Conservation (phyloP, 106 monocot genomes). For the Dendrobium huoshanense region DNA sequence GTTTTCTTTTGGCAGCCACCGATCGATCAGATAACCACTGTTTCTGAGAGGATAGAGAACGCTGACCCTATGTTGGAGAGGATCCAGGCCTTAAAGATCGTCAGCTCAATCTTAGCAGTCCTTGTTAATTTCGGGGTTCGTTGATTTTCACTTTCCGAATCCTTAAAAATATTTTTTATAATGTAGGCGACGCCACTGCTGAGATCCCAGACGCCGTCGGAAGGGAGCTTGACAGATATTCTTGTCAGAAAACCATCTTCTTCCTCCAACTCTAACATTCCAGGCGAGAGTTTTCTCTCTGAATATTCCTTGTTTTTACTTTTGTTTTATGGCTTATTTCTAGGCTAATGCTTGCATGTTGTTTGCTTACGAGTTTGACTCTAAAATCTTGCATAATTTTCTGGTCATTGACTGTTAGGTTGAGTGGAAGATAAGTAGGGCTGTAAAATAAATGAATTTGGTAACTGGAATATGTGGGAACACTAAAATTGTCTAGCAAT, state of each 20-base stretch:
- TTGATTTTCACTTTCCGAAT: neutral
- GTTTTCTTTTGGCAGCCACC: slow-evolving; percentile 2
- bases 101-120: neutral
- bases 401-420: neutral
- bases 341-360: neutral
- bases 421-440: neutral
- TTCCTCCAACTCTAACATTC: slow-evolving; percentile 24
- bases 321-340: neutral
- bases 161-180: neutral
- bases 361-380: neutral
- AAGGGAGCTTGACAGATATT: slow-evolving; percentile 74
- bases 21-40: slow-evolving; percentile 72
- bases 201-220: slow-evolving; percentile 42
- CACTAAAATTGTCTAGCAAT: neutral
- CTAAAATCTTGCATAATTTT: neutral
- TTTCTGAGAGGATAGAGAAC: slow-evolving; percentile 57
- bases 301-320: neutral
- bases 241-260: slow-evolving; percentile 53
- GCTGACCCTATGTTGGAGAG: slow-evolving; percentile 61
- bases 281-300: slow-evolving; percentile 10
- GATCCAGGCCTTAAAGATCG: slow-evolving; percentile 63
- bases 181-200: slow-evolving; percentile 66
- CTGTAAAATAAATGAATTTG: neutral
- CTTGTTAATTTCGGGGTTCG: neutral
- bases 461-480: neutral